phyloP scores from a whole-genome alignment of 1,284 basidiomycete species.

The Rugosomyces carneus region DNA sequence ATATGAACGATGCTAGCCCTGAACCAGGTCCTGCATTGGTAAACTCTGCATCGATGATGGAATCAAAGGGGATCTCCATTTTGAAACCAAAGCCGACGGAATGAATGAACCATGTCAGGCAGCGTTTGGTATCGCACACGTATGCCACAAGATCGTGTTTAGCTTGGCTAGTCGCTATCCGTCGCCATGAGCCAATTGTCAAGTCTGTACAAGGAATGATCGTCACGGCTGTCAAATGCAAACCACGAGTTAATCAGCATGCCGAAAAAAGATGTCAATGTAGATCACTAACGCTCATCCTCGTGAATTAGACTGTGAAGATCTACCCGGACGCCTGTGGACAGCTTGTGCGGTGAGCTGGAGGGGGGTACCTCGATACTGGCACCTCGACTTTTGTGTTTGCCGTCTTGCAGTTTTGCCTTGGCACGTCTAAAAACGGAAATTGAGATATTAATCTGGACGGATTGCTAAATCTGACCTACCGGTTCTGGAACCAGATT shows the following conservation, averaged over 20 bases:
- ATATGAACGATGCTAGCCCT: constrained; percentile 54
- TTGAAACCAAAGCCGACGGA: constrained; percentile 70
- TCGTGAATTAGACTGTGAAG: constrained; percentile 65
- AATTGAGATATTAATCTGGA: constrained; percentile 7
- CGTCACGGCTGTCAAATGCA: constrained; percentile 48
- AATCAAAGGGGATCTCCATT: constrained; percentile 73
- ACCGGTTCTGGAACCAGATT: constrained; percentile 86
- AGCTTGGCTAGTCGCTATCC: constrained; percentile 49
- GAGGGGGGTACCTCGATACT: constrained; percentile 40
- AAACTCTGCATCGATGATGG: constrained; percentile 54
- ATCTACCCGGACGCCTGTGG: constrained; percentile 50
- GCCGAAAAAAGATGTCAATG: constrained; percentile 4
- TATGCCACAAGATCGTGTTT: constrained; percentile 71
- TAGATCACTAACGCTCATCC: constrained; percentile 49
- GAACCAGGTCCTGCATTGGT: constrained; percentile 47
- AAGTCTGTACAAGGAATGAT: constrained; percentile 72
- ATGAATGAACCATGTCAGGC: constrained; percentile 72
- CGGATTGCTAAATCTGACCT: constrained; percentile 16
- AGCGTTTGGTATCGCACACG: constrained; percentile 56
- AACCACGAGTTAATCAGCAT: constrained; percentile 4
- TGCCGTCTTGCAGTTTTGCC: constrained; percentile 63
- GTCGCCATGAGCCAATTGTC: constrained; percentile 70
- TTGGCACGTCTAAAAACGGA: constrained; percentile 60
- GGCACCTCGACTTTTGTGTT: constrained; percentile 36
- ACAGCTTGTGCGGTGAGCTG: constrained; percentile 45